Base-by-base conservation (phyloP, 768 basidiomycete genomes). In the Postia placenta region DNA sequence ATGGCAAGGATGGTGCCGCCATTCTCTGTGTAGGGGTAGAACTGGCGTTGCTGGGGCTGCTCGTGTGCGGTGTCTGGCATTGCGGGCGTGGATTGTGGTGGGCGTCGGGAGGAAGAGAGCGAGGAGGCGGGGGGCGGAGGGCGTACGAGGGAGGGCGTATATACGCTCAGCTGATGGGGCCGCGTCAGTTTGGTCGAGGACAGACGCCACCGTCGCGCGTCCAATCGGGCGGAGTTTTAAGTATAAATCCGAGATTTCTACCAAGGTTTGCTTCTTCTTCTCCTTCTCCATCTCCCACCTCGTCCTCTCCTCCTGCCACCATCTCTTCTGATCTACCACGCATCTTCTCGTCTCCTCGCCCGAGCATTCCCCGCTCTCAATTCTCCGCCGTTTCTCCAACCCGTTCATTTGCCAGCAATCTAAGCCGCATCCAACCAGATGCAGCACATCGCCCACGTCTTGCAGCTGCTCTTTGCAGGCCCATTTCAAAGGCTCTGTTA, bases 1-100 rank as follows among this genome's bases (percentile, higher is more conserved):
- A 98, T 90, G 62, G 90, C 90, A 60, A 99, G 83, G 69, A 97
- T 95, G 17, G 94, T 93, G 23, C 96, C 95, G 25, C 95, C 95
- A 59, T 97, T 97, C 58, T 92, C 83, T 2, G 83, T 75, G 78
- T 96, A 95, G 0, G 92, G 92, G 61, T 90, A 85, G 72, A 95
- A 94, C 36, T 75, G 73, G 40, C 80, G 71, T 57, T 83, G 75
- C 49, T 79, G 77, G 20, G 73, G 71, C 50, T 58, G 56, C 19
- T 58, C 42, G 41, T 54, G 59, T 17, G 62, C 61, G 35, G 60
- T 58, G 62, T 63, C 62, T 47, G 62, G 62, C 62, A 63, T 63
- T 11, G 50, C 53, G 40, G 14, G 9, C 2, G 28, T 22, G 12
- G 49, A 47, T 22, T 27, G 44, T 24, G 39, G 45, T 27, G 44